Evolutionary conservation across 495 filamentous ascomycete genomes (phyloP).

Genomic region (Cudoniella acicularis): DNA sequence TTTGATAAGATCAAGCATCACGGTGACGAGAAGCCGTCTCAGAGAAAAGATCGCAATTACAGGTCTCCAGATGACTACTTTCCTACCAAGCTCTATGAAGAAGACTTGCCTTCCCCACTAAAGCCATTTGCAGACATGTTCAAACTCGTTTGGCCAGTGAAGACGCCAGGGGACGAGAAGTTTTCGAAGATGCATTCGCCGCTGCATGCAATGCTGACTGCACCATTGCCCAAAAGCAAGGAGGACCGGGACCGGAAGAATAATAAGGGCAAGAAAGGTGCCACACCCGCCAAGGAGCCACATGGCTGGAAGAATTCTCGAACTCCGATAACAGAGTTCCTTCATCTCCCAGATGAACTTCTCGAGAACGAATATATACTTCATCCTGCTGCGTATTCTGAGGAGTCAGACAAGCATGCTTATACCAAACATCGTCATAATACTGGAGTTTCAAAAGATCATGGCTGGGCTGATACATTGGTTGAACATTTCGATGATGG

Average conservation of each 20-base stretch:
- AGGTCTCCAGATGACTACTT: conserved; percentile 65
- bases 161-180: conserved; percentile 78
- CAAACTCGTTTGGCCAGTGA: conserved; percentile 81
- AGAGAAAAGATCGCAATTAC: conserved; percentile 12
- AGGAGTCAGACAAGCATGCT: conserved; percentile 39
- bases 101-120: conserved; percentile 58
- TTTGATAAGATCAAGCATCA: conserved; percentile 47
- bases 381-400: conserved; percentile 64
- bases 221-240: conserved; percentile 59
- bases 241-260: conserved; percentile 47
- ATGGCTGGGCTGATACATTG: conserved; percentile 81
- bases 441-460: conserved; percentile 32
- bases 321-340: conserved; percentile 72
- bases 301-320: conserved; percentile 62
- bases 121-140: conserved; percentile 79
- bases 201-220: conserved; percentile 70
- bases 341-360: conserved; percentile 69
- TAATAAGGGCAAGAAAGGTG: conserved; percentile 46
- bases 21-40: conserved; percentile 11
- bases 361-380: conserved; percentile 74
- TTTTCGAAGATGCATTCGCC: conserved; percentile 79
- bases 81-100: conserved; percentile 59
- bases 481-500: conserved; percentile 66
- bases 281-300: conserved; percentile 52
- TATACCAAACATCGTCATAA: conserved; percentile 42